Evolutionary conservation across 345 rosid species (phyloP), one percentile per base, ranked within the genome.

Genomic region (Euclidium syriacum): DNA sequence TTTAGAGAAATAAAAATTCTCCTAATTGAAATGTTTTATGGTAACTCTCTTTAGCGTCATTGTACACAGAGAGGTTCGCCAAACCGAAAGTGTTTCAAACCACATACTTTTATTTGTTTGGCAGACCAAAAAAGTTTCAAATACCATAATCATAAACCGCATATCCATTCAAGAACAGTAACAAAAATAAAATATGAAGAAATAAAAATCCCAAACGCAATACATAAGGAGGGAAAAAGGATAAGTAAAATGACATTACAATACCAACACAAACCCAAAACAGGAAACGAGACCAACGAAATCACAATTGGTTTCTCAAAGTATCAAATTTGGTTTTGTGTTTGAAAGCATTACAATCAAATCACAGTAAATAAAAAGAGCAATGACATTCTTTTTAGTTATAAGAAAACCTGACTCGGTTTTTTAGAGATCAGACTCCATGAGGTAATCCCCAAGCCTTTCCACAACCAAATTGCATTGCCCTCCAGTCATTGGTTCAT

Each of bases 381-480:
- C 16, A 46, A 42, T 34, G 50, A 52, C 33, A 47, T 20, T 44
- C 20, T 41, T 7, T 46, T 60, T 35, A 43, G 10, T 35, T 32
- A 11, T 17, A 30, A 7, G 49, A 47, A 12, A 26, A 41, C 7
- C 35, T 41, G 49, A 34, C n/a, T 19, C 25, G 41, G 30, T 4
- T 57, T 4, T 57, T 77, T 77, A 82, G 62, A 80, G 77, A 26
- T 80, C 86, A 78, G 84, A 87, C 0, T 91, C 98, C 2, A 80
- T 23, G 26, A 91, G 95, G 73, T 91, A 88, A 74, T 87, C 95
- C 3, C 98, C 77, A 5, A 65, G 77, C 68, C 73, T 73, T 25
- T 73, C 77, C 6, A 73, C 77, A 49, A 65, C 72, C 77, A 61
- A 43, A 26, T 73, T 73, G 73, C 77, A 73, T 47, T 73, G 77